Evolutionary conservation across 1,139 yeast genomes (phyloP).

Genomic region (Nakaseomyces nivariensis): DNA sequence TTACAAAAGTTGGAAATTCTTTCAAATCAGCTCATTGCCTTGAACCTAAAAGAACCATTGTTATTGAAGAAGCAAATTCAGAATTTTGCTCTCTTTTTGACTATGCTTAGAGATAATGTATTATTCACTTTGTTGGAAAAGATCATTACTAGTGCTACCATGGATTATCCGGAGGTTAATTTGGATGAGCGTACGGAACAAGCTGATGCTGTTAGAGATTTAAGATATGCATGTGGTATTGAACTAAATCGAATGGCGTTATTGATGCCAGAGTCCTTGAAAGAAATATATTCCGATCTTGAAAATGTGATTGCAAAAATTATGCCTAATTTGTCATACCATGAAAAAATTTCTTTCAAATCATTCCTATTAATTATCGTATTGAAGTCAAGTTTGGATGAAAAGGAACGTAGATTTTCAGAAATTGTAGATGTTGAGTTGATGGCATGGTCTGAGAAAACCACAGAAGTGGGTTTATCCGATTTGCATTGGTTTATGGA

Average conservation of each 20-base stretch:
- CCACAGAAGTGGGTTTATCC: constrained; percentile 77
- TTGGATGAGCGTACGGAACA: constrained; percentile 55
- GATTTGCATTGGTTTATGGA: constrained; percentile 98
- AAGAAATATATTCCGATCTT: constrained; percentile 67
- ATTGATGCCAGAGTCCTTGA: constrained; percentile 85
- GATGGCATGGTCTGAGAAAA: constrained; percentile 86
- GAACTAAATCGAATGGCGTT: constrained; percentile 89
- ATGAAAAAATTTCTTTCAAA: constrained; percentile 88
- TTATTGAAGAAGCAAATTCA: constrained; percentile 80
- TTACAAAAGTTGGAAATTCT: constrained; percentile 60
- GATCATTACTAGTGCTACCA: constrained; percentile 79
- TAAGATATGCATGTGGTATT: constrained; percentile 88
- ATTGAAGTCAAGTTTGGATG: constrained; percentile 66
- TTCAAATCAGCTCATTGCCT: constrained; percentile 65
- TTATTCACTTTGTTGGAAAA: constrained; percentile 82
- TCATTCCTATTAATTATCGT: constrained; percentile 87
- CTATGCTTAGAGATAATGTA: constrained; percentile 68
- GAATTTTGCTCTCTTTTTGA: constrained; percentile 94
- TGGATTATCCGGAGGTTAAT: constrained; percentile 57
- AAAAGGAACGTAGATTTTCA: constrained; percentile 65
- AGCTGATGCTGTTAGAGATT: constrained; percentile 71
- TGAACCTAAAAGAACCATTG: constrained; percentile 72
- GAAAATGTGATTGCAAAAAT: constrained; percentile 73
- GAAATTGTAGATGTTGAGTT: constrained; percentile 88
- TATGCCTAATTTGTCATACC: constrained; percentile 68